Evolutionary conservation across 495 filamentous ascomycete genomes (phyloP), one percentile per base, ranked within the genome.

Genomic region (Pyronema domesticum): DNA sequence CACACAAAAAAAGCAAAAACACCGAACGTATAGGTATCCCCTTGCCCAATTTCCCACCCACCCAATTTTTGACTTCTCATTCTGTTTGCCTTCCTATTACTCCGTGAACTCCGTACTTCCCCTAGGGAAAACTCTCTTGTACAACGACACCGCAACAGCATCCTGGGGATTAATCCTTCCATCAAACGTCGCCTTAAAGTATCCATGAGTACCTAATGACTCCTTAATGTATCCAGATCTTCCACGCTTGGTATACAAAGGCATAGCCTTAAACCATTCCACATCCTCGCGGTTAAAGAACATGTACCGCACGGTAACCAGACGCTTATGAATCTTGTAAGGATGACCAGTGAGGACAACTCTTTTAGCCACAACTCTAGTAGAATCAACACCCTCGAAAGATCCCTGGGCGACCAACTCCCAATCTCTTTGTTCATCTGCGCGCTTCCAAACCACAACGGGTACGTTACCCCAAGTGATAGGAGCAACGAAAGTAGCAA

Each of bases 101-200:
- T 45, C 58, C 14, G 40, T 18, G 19, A 62, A 65, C 40, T 57
- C 62, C 10, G 33, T 46, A 3, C 62, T 61, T 0, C 52, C 62
- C n/a, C 62, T 37, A 2, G 63, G 63, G 47, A 65, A 65, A 8
- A 65, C 63, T 23, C 63, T 37, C 46, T 65, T 65, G 39, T 65
- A 65, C 30, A 65, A 49, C 61, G 58, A 61, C 57, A 96, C 83
- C 37, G 85, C 93, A 39, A 98, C 79, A 5, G 86, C 78, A 67
- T 98, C 91, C 69, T 93, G 83, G 5, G 91, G 87, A 69, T 94
- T 94, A 67, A 96, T 86, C 66, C 80, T 85, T 19, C 81, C 86
- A 68, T 98, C 93, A 72, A 98, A 98, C 17, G 83, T 94, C 6
- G 89, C 89, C 77, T 98, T 98, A 74, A 96, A 96, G 72, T 96